Base-by-base conservation (phyloP, 1,139 yeast species). In the Blastobotrys ciferrii region DNA sequence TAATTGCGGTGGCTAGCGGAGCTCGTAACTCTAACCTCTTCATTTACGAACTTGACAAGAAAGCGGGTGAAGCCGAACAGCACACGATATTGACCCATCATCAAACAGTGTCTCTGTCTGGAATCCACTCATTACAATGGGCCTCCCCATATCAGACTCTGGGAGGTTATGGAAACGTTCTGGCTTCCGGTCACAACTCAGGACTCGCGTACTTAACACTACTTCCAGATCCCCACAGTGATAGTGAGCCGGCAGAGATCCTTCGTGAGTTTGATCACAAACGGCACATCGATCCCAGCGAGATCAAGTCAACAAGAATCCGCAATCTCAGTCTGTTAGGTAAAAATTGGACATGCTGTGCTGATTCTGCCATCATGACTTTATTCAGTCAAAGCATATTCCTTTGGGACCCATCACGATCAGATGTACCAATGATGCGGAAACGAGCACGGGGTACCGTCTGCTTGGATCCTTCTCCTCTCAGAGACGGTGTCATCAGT, bases 231-330 rank as follows among this genome's bases (percentile, higher is more conserved):
- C 65, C 76, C n/a, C 57, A 64, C 48, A 61, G 65, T 25, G 72
- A 69, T 13, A 71, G 71, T 28, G 75, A 72, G 37, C 75, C 80
- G 30, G 95, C 95, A 0, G 88, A 82, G 62, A 83, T 87, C 15
- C 70, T 84, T 55, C 83, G 83, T 63, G 71, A 92, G 42, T 86
- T 83, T 67, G 84, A 85, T 64, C 95, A 87, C 66, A 69, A 77
- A 45, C 81, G 81, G 55, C 87, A 84, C 58, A 61, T 82, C 9
- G 33, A 28, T 3, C 25, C 32, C 4, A 25, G 18, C 23, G 49
- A 49, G 15, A 57, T 60, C 7, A 48, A 56, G 53, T 37, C 65
- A 53, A 48, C 67, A 45, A 47, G 75, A n/a, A 70, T 78, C 43
- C 62, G 67, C 41, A 63, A 69, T 39, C 54, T 76, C 11, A 66